Evolutionary conservation across 169 alveolate species (phyloP), one percentile per base, ranked within the genome.

Genomic region (Plasmodium reichenowi): DNA sequence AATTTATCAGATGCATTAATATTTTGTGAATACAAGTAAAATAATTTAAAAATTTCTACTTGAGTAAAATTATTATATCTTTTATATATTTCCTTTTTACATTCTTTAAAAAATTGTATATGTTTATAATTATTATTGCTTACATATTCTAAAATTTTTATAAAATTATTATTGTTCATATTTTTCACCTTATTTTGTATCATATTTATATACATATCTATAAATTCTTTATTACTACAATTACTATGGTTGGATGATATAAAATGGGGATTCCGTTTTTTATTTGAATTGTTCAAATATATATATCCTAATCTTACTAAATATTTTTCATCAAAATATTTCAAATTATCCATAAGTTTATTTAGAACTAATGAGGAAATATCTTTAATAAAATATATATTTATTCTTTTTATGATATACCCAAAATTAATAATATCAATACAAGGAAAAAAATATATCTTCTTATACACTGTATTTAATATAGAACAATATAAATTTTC

Each of bases 111-210:
- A 70, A 83, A 68, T 29, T 83, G 91, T 9, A 83, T 24, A 71
- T 83, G 91, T 54, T 83, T 83, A 72, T 83, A 83, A 70, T 83
- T 83, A 45, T 83, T 83, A 22, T 62, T 83, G 58, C 86, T 83
- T 29, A 83, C 45, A 63, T 68, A 83, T 70, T 68, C 86, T n/a
- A 83, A 52, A 5, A 70, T 20, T 43, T 83, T 83, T 43, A 83
- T 66, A 83, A 83, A 83, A 83, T 83, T 83, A 3, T 56, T 38
- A 71, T 68, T 83, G 71, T 48, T 58, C 91, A 83, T 83, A 22
- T 62, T 38, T 58, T 83, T 83, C 58, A 83, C 47, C 63, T 83
- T 83, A 26, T 20, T 70, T 29, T 70, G 85, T 29, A 83, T 32
- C 13, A 83, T 56, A 73, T 72, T 52, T 56, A 83, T 43, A 63